Evolutionary conservation across 305 asterid species (phyloP).

Genomic region (Fraxinus platypoda): DNA sequence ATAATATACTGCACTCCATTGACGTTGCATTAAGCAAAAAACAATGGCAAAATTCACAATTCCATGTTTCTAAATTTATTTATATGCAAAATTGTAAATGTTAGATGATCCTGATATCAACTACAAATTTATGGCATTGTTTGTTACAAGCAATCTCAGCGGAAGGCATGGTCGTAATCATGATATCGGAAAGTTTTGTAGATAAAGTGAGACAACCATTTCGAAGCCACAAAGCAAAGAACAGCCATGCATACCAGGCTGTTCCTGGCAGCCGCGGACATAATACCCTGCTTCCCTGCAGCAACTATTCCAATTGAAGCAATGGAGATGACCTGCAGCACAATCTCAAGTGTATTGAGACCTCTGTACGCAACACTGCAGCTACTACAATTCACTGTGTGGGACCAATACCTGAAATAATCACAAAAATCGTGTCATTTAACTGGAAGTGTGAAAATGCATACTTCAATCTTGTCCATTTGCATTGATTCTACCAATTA

Average conservation of each 20-base stretch:
- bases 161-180: slow-evolving; percentile 85
- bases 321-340: slow-evolving; percentile 54
- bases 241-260: slow-evolving; percentile 48
- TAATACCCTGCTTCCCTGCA: slow-evolving; percentile 53
- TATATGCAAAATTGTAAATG: not conserved
- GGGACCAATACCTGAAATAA: slow-evolving; percentile 72
- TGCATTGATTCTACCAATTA: not conserved
- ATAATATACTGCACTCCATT: not conserved
- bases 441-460: not conserved
- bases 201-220: slow-evolving; percentile 73
- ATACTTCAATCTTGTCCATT: not conserved
- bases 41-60: not conserved
- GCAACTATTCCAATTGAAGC: slow-evolving; percentile 56
- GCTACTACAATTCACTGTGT: slow-evolving; percentile 72
- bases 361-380: slow-evolving; percentile 68
- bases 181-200: slow-evolving; percentile 77
- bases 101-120: not conserved
- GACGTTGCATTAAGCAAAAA: not conserved
- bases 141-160: slow-evolving; percentile 23
- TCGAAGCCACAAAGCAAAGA: slow-evolving; percentile 70
- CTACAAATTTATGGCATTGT: not conserved
- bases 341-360: slow-evolving; percentile 49
- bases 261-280: slow-evolving; percentile 48
- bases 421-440: not conserved
- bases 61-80: not conserved